Base-by-base conservation (phyloP, 1,284 basidiomycete species). In the Erythrobasidium hasegawianum region DNA sequence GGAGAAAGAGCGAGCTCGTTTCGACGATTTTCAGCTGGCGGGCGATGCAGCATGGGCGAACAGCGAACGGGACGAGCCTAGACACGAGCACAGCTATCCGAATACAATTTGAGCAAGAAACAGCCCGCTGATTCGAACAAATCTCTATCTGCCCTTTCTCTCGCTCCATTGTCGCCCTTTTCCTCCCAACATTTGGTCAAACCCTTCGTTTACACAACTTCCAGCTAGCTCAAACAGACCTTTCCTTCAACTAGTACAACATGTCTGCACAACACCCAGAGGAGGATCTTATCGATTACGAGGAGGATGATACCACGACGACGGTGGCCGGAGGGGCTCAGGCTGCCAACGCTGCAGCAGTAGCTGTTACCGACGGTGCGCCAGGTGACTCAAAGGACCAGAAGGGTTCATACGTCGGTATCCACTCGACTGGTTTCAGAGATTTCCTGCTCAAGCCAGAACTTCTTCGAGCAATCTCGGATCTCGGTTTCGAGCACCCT, bases 401-500 rank as follows among this genome's bases (percentile, higher is more conserved):
- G 78, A 94, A 95, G 83, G 94, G 93, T 82, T 92, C 91, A 79
- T 96, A 95, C 79, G 93, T 93, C 69, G 93, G 93, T 47, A 95
- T 97, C 74, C 94, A 97, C 82, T 93, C 92, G 67, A 73, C 70
- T 62, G 68, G 73, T 53, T 69, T 45, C 76, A 91, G 92, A 78
- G 94, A 97, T 79, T 97, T 97, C 82, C 81, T 97, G 76, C 82
- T 97, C 80, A 97, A 97, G 83, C 90, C 94, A 68, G 96, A 98
- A 79, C 81, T 98, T 70, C 83, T 98, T 75, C 88, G 96, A 73
- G 94, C 96, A 61, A 98, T 99, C 78, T 95, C 91, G 79, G 96
- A 99, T 77, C 83, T 98, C 54, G 96, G 96, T 81, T 99, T 99
- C 78, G 96, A 99, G 80, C 96, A 99, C 81, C 96, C 96, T 60